Conservation (phyloP, 129 eudicot genomes). For the Silybum marianum region DNA sequence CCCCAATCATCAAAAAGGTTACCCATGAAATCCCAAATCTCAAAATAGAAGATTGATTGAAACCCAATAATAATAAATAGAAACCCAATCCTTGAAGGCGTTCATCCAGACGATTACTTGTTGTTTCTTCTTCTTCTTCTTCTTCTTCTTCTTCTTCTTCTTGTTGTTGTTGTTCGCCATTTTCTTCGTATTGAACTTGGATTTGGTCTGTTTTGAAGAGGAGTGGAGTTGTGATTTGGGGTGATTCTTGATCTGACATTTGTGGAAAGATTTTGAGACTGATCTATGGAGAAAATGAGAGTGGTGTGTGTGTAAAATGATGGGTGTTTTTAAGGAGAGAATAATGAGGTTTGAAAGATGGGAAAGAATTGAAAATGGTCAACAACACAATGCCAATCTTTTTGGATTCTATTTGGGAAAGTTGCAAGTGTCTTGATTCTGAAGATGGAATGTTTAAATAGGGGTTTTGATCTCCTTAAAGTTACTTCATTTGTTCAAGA, state of each 20-base stretch:
- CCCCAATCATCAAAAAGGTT: constrained; percentile 44
- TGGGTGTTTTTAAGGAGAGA: constrained; percentile 1
- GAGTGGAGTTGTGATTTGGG: constrained; percentile 31
- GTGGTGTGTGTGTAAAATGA: background rate
- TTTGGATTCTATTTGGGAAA: constrained; percentile 27
- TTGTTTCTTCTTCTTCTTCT: too few relatives aligned
- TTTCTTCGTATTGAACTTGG: constrained; percentile 15
- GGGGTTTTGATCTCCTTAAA: background rate
- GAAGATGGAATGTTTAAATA: constrained; percentile 11
- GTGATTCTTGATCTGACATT: constrained; percentile 20
- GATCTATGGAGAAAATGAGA: background rate
- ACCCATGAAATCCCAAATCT: constrained; percentile 55
- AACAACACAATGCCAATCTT: background rate
- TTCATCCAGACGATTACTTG: constrained; percentile 38
- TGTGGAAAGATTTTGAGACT: background rate
- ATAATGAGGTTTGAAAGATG: background rate
- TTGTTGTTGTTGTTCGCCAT: constrained; percentile 7
- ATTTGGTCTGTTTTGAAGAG: constrained; percentile 23
- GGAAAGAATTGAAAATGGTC: constrained; percentile 20
- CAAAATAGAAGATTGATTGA: constrained; percentile 43
- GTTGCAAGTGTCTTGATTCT: constrained; percentile 30
- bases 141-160: too few relatives aligned
- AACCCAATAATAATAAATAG: constrained; percentile 52
- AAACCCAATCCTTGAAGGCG: constrained; percentile 49
- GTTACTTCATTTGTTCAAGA: background rate